Conservation (phyloP, 2,329 filamentous ascomycete genomes). For the Colletotrichum trifolii region DNA sequence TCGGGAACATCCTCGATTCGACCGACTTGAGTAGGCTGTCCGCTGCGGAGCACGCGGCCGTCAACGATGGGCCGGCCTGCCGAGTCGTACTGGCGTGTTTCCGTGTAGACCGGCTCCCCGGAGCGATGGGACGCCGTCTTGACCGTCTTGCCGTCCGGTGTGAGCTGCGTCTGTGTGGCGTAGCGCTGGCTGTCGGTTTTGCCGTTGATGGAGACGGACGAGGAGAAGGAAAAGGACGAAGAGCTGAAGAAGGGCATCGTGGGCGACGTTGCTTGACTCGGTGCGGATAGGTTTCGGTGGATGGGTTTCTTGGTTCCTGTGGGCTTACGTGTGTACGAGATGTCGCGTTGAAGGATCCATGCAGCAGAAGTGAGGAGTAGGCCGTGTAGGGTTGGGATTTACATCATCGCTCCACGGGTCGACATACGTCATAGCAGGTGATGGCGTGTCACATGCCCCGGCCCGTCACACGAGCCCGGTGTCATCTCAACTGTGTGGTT, state of each 20-base stretch:
- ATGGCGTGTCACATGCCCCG: no score
- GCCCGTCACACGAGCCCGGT: no score
- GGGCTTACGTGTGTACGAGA: no score
- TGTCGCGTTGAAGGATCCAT: no score
- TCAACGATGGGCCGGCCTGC: slow-evolving; percentile 17
- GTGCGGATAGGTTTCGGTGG: no score
- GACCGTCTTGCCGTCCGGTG: slow-evolving; percentile 18
- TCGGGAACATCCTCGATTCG: slow-evolving; percentile 28
- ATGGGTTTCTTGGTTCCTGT: no score
- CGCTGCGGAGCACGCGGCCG: slow-evolving; percentile 6
- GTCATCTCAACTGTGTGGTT: no score
- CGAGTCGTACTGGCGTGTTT: slow-evolving; percentile 25
- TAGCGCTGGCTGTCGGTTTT: slow-evolving; percentile 22
- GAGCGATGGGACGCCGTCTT: slow-evolving; percentile 19
- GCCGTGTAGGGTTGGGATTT: no score
- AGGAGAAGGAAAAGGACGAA: slow-evolving; percentile 27
- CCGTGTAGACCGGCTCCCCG: slow-evolving; percentile 14
- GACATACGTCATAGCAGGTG: no score
- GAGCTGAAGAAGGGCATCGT: slow-evolving; percentile 23
- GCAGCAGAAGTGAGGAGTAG: no score
- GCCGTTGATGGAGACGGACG: slow-evolving; percentile 24
- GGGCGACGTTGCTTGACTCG: not conserved
- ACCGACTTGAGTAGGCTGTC: not conserved
- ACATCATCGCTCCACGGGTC: no score
- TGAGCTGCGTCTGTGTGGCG: slow-evolving; percentile 7